Conservation (phyloP, 2,329 filamentous ascomycete genomes). For the Madurella mycetomatis region DNA sequence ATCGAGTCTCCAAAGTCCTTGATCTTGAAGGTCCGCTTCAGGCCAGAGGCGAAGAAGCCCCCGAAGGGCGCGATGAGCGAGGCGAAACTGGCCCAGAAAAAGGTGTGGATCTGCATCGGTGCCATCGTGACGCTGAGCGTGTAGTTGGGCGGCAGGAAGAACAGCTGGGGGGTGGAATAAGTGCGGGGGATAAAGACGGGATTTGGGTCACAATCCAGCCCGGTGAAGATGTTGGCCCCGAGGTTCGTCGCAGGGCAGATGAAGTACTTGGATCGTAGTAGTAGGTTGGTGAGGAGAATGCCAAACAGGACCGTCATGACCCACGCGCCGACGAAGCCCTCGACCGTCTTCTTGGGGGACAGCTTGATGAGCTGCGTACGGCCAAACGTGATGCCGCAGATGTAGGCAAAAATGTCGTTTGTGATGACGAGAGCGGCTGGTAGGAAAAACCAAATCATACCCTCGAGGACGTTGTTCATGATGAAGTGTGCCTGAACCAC, state of each 20-base stretch:
- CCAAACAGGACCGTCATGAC: slow-evolving; percentile 88
- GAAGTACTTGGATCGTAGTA: slow-evolving; percentile 93
- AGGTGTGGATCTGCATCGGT: slow-evolving; percentile 90
- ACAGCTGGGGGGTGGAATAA: slow-evolving; percentile 68
- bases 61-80: slow-evolving; percentile 96
- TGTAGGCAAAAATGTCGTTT: slow-evolving; percentile 97
- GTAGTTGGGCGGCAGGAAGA: slow-evolving; percentile 59
- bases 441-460: slow-evolving; percentile 99
- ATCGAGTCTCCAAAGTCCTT: slow-evolving; percentile 99
- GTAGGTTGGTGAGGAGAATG: slow-evolving; percentile 71
- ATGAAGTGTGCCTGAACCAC: slow-evolving; percentile 98
- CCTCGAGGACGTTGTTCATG: slow-evolving; percentile 99
- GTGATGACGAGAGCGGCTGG: slow-evolving; percentile 93
- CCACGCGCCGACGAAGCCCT: slow-evolving; percentile 96
- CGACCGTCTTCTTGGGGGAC: slow-evolving; percentile 98
- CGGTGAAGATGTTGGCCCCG: slow-evolving; percentile 87
- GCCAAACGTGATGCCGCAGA: slow-evolving; percentile 95
- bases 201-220: slow-evolving; percentile 84
- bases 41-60: slow-evolving; percentile 94
- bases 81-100: slow-evolving; percentile 87
- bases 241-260: slow-evolving; percentile 97
- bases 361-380: slow-evolving; percentile 96
- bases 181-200: slow-evolving; percentile 79
- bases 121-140: slow-evolving; percentile 67
- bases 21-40: slow-evolving; percentile 99